Conservation (phyloP, 768 basidiomycete species). For the Lactarius sanguifluus region DNA sequence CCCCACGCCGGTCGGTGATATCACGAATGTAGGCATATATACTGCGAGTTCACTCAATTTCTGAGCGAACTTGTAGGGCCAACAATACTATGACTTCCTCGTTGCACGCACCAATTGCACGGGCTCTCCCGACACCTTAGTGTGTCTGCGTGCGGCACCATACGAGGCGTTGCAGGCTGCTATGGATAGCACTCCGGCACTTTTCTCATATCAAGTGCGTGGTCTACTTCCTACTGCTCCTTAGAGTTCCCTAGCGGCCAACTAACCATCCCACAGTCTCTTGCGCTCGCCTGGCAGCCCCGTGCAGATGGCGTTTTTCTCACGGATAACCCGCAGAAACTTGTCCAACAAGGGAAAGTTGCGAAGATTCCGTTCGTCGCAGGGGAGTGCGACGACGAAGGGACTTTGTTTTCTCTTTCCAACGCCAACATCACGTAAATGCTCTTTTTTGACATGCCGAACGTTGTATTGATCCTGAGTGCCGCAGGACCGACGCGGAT, state of each 20-base stretch:
- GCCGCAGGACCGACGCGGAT: slow-evolving; percentile 24
- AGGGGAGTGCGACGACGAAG: slow-evolving; percentile 37
- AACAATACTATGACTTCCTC: slow-evolving; percentile 43
- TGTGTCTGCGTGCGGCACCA: slow-evolving; percentile 43
- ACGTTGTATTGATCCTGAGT: background rate
- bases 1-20: slow-evolving; percentile 36
- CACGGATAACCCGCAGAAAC: slow-evolving; percentile 34
- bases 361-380: slow-evolving; percentile 32
- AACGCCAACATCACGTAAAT: slow-evolving; percentile 34
- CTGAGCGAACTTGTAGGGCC: slow-evolving; percentile 28
- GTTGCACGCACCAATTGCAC: slow-evolving; percentile 41
- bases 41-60: slow-evolving; percentile 5
- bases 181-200: slow-evolving; percentile 34
- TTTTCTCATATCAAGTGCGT: slow-evolving; percentile 36
- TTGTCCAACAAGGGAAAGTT: slow-evolving; percentile 39
- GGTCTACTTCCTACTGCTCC: background rate
- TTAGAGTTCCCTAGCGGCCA: background rate
- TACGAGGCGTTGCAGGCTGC: slow-evolving; percentile 36
- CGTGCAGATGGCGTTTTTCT: slow-evolving; percentile 44
- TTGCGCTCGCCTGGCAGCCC: slow-evolving; percentile 40
- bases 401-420: slow-evolving; percentile 30
- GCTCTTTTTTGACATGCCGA: background rate
- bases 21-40: slow-evolving; percentile 38
- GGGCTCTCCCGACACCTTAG: slow-evolving; percentile 38
- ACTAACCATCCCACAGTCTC: slow-evolving; percentile 23